These are phyloP conservation scores for Camillea tinctor DNA, from an alignment of 2,329 filamentous ascomycete species.

Conservation along the genomic window DNA sequence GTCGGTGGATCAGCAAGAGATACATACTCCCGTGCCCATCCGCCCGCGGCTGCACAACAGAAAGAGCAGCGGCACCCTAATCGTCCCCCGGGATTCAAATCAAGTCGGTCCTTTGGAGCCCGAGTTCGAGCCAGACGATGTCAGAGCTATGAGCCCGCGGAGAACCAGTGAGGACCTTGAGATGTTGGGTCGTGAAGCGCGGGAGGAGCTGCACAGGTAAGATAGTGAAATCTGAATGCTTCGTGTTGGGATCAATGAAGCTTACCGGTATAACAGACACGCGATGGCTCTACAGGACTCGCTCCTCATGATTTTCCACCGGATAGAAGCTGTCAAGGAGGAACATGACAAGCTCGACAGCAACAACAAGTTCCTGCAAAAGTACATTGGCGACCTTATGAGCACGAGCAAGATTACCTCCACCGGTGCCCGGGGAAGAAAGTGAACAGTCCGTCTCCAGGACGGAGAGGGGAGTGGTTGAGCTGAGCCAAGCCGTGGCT, in stretches of 20 bases:
- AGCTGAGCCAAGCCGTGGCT: background rate
- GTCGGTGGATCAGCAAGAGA: slow-evolving; percentile 31
- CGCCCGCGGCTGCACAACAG: slow-evolving; percentile 70
- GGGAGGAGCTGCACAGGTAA: slow-evolving; percentile 62
- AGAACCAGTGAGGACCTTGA: slow-evolving; percentile 89
- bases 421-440: slow-evolving; percentile 51
- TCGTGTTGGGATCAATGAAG: background rate
- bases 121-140: slow-evolving; percentile 81
- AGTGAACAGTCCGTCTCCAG: slow-evolving; percentile 38
- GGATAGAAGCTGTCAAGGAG: slow-evolving; percentile 89
- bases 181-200: slow-evolving; percentile 78
- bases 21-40: slow-evolving; percentile 51
- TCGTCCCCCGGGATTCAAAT: slow-evolving; percentile 74
- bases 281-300: slow-evolving; percentile 87
- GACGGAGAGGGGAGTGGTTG: background rate
- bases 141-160: slow-evolving; percentile 90
- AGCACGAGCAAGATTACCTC: slow-evolving; percentile 75
- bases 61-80: slow-evolving; percentile 79
- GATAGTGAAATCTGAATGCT: slow-evolving; percentile 18
- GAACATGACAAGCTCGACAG: slow-evolving; percentile 96
- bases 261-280: slow-evolving; percentile 57
- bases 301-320: slow-evolving; percentile 83
- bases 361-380: slow-evolving; percentile 96
- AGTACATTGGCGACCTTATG: slow-evolving; percentile 96
- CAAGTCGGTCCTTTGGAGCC: slow-evolving; percentile 71